These are phyloP conservation scores for Picochlorum sp. DNA, from an alignment of 139 green algal species.

Conservation along the genomic window DNA sequence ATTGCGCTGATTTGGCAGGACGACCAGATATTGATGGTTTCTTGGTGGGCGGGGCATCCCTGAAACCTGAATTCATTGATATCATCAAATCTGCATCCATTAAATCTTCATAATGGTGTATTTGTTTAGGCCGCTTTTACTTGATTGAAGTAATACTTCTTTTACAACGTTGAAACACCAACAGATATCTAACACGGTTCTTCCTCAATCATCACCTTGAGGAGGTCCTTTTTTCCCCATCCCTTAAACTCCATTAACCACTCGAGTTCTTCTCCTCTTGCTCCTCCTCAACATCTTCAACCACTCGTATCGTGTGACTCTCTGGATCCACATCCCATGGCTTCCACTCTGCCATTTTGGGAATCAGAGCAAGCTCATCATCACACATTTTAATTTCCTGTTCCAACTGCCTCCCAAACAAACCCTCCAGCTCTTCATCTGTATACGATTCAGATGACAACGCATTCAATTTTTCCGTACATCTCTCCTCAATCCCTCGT, in stretches of 20 bases:
- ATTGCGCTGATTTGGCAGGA: slow-evolving; percentile 24
- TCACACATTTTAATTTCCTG: slow-evolving; percentile 34
- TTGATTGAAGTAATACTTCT: neutral
- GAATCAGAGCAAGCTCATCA: slow-evolving; percentile 43
- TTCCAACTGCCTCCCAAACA: slow-evolving; percentile 39
- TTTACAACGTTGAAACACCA: too few species aligned
- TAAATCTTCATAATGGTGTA: neutral
- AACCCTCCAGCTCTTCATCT: slow-evolving; percentile 34
- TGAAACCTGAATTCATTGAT: slow-evolving; percentile 38
- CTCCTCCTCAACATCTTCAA: too few species aligned
- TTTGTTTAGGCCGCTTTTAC: neutral
- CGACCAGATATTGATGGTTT: slow-evolving; percentile 37
- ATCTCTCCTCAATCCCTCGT: slow-evolving; percentile 27
- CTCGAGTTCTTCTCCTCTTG: too few species aligned
- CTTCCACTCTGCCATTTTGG: slow-evolving; percentile 52
- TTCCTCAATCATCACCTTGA: too few species aligned
- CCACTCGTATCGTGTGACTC: slow-evolving; percentile 18
- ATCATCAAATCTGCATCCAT: slow-evolving; percentile 29
- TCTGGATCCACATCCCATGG: slow-evolving; percentile 43
- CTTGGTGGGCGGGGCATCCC: slow-evolving; percentile 33
- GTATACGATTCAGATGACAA: slow-evolving; percentile 5
- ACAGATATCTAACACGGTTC: too few species aligned
- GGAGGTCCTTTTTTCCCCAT: too few species aligned
- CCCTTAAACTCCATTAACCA: too few species aligned
- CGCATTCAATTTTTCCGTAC: slow-evolving; percentile 24